These are phyloP conservation scores for Agarophyton chilense DNA, from an alignment of 23 red algal species.

Conservation along the genomic window DNA sequence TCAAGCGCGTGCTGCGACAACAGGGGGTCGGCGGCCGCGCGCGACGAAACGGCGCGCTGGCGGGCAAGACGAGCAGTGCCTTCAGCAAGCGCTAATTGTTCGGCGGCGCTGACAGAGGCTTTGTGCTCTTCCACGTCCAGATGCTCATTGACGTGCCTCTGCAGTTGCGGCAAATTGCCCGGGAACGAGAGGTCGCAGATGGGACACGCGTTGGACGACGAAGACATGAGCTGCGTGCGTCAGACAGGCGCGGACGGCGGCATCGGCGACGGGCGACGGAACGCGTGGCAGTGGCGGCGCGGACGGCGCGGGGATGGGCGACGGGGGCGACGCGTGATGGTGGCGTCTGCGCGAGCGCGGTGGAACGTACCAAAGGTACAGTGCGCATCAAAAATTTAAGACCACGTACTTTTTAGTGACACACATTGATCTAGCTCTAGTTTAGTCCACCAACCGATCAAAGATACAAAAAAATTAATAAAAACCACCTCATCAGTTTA, in stretches of 20 bases:
- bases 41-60: too few species aligned
- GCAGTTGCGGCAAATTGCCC: slow-evolving; percentile 1
- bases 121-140: slow-evolving; percentile 27
- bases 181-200: slow-evolving; percentile 21
- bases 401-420: too few species aligned
- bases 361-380: too few species aligned
- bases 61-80: too few species aligned
- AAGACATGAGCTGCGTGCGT: background rate
- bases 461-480: too few species aligned
- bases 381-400: too few species aligned
- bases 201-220: slow-evolving; percentile 12
- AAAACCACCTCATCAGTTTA: too few species aligned
- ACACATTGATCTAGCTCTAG: too few species aligned
- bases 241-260: background rate
- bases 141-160: slow-evolving; percentile 65
- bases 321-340: too few species aligned
- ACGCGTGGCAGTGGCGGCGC: background rate
- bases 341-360: too few species aligned
- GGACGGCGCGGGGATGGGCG: too few species aligned
- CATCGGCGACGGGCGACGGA: background rate
- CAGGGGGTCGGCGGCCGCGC: background rate
- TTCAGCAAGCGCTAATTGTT: background rate
- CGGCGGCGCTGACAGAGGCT: background rate
- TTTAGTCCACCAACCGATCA: too few species aligned
- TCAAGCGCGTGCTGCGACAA: background rate